Evolutionary conservation across 768 basidiomycete genomes (phyloP).

Genomic region (Naganishia friedmannii): DNA sequence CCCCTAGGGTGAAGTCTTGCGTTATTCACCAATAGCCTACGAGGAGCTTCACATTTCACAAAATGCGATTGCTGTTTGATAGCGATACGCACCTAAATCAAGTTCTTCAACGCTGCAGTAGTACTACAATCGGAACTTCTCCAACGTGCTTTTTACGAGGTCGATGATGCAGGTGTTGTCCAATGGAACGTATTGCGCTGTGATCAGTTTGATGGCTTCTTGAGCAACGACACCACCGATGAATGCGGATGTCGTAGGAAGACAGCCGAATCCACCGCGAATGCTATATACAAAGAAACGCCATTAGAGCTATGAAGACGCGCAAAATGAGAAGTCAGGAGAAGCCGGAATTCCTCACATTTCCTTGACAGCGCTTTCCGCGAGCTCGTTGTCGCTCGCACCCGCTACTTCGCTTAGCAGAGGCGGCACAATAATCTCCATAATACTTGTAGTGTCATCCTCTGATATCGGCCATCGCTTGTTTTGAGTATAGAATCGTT

Average conservation of each 20-base stretch:
- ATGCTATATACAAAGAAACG: conserved; percentile 24
- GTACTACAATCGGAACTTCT: conserved; percentile 43
- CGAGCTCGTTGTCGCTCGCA: not conserved
- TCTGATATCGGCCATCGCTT: conserved; percentile 43
- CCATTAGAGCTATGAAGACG: not conserved
- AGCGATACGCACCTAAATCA: not conserved
- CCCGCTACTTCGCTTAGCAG: not conserved
- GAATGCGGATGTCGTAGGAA: conserved; percentile 91
- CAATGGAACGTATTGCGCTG: conserved; percentile 89
- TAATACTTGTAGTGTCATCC: conserved; percentile 29
- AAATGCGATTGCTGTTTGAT: not conserved
- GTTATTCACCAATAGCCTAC: too few relatives aligned
- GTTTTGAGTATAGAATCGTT: conserved; percentile 41
- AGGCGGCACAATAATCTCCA: conserved; percentile 6
- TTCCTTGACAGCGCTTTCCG: conserved; percentile 60
- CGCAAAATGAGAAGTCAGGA: not conserved
- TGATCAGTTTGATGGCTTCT: conserved; percentile 95
- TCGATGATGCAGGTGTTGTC: conserved; percentile 81
- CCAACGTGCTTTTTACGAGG: conserved; percentile 56
- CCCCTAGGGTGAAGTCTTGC: not conserved
- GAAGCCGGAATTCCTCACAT: conserved; percentile 58
- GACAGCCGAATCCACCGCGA: conserved; percentile 46
- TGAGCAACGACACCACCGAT: conserved; percentile 92
- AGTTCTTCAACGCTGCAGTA: not conserved
- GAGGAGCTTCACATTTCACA: too few relatives aligned